Evolutionary conservation across 805 yeast species (phyloP), one percentile per base, ranked within the genome.

Genomic region (Tetrapisispora namnaoensis): DNA sequence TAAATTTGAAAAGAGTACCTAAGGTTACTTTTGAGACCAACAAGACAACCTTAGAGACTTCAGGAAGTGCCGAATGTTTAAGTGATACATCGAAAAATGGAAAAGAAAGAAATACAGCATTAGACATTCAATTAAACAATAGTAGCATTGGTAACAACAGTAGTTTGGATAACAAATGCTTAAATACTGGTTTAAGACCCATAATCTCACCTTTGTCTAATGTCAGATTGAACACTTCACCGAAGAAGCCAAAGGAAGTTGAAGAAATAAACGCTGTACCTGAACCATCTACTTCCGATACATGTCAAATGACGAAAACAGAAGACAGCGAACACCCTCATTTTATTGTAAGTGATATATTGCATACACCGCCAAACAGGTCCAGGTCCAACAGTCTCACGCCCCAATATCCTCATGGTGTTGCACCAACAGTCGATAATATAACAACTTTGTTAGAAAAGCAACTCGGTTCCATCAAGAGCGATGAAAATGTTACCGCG

Each of bases 261-360:
- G 22, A 40, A 7, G 42, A 22, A 22, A 17, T 4, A 24, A 14
- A 16, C 24, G 34, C 6, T 14, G 6, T 24, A 24, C 7, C 13
- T 3, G 20, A 13, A 24, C 9, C n/a, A 18, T 7, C 11, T 20
- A n/a, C 28, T 24, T 24, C 21, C 17, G 37, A 28, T n/a, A n/a
- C n/a, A n/a, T n/a, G n/a, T n/a, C n/a, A n/a, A 11, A 2, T 11
- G 16, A 24, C 35, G 8, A 27, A n/a, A 30, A 7, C 36, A 28
- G 18, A 16, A 5, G 20, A 2, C 4, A 13, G 16, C 18, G 81
- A 82, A 51, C 93, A 84, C 65, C 89, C 93, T 0, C 95, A 86
- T 66, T 85, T 86, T 61, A 76, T 74, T 21, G 67, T 54, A 9
- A 62, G 58, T 42, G 59, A 60, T 45, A 49, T 51, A 13, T 47